Evolutionary conservation across 169 alveolate species (phyloP).

Genomic region (Eimeria praecox): DNA sequence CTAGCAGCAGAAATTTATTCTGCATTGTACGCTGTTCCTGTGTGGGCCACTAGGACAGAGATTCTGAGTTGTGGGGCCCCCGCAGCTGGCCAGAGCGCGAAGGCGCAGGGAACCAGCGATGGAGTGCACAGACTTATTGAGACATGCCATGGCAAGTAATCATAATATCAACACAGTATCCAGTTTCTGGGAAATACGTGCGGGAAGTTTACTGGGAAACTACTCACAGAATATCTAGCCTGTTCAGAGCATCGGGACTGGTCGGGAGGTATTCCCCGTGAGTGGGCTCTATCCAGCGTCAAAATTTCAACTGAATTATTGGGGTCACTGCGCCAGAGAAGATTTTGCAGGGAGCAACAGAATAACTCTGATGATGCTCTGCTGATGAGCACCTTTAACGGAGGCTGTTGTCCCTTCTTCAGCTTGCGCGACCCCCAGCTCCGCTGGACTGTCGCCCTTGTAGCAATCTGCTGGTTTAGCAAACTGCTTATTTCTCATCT

Average conservation of each 20-base stretch:
- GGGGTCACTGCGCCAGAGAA: neutral
- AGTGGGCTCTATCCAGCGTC: neutral
- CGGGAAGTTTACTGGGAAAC: neutral
- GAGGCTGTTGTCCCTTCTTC: neutral
- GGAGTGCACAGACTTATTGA: neutral
- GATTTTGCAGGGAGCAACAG: neutral
- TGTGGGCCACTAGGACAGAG: neutral
- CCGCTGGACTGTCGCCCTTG: neutral
- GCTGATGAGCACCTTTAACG: neutral
- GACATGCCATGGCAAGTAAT: neutral
- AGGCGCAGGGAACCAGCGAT: neutral
- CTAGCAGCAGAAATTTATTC: neutral
- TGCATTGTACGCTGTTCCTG: neutral
- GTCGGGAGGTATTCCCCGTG: neutral
- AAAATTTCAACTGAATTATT: neutral
- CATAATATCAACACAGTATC: neutral
- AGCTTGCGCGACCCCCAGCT: neutral
- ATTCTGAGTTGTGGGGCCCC: slow-evolving; percentile 21
- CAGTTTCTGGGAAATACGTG: neutral
- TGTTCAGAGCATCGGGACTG: neutral
- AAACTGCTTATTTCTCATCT: neutral
- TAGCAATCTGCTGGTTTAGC: neutral
- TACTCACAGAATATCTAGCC: neutral
- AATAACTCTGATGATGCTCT: neutral
- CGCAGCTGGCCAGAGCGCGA: neutral